Evolutionary conservation across 176 grass and related monocot genomes (phyloP).

Genomic region (Carex littledalei): DNA sequence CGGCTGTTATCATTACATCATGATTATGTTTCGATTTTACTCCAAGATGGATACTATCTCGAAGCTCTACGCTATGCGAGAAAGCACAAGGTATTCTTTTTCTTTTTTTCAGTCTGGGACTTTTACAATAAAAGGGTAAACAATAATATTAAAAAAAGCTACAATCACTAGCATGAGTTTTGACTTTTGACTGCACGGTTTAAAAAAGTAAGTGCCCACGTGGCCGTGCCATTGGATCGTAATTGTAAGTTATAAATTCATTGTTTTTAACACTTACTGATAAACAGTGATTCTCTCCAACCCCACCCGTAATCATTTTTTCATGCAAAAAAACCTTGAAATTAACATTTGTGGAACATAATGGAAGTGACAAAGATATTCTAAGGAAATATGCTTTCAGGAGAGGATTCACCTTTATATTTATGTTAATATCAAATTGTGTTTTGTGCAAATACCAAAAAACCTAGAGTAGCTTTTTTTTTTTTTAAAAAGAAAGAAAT

Average conservation of each 20-base stretch:
- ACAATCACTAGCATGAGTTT: background rate
- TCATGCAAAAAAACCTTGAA: background rate
- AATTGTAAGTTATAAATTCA: background rate
- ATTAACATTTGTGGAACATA: background rate
- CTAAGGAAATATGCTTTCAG: background rate
- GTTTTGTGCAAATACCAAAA: background rate
- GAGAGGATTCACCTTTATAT: too few species aligned
- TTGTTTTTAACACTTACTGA: background rate
- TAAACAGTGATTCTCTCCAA: background rate
- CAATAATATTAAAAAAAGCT: background rate
- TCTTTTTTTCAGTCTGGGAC: background rate
- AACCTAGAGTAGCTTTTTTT: background rate
- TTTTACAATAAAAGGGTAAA: background rate
- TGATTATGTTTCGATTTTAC: conserved; percentile 56
- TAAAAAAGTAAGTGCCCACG: background rate
- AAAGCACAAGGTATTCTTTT: conserved; percentile 90
- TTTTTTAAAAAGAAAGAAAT: too few species aligned
- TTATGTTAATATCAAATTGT: background rate
- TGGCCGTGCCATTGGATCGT: background rate
- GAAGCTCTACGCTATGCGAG: conserved; percentile 76
- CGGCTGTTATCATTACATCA: conserved; percentile 72
- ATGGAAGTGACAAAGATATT: background rate
- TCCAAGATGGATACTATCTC: conserved; percentile 87
- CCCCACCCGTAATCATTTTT: background rate
- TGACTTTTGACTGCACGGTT: background rate